Base-by-base conservation (phyloP, 1,284 basidiomycete genomes). In the Apiotrichum sp. region DNA sequence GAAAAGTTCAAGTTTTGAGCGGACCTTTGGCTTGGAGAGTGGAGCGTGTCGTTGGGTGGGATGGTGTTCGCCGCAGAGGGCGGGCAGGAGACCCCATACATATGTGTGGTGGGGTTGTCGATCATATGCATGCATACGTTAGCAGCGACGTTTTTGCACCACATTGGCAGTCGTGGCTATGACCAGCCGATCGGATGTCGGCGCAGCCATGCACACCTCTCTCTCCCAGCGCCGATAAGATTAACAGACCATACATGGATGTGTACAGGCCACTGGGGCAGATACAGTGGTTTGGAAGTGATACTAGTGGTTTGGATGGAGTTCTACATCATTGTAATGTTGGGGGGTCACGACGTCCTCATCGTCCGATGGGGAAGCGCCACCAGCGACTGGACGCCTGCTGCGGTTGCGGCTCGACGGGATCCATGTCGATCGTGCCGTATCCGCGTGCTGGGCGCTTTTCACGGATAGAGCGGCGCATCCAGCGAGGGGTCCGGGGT, bases 1-100 rank as follows among this genome's bases (percentile, higher is more conserved):
- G 71, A 75, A 51, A 75, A 72, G 66, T 72, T 68, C 68, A 76
- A 77, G 70, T 72, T 73, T 55, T 77, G 38, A 48, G 46, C 14
- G 44, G 31, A 29, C 29, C 29, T 29, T 3, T 29, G 29, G 29
- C 29, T 29, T 29, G 29, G 29, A 33, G 4, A 9, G 29, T 3
- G 7, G 44, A 33, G 6, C 13, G 31, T 4, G 44, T 11, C 6
- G 43, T n/a, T 29, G 34, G 3, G 34, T 52, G 42, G 43, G 36
- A 31, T 33, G 13, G 34, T 31, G 6, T 45, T 29, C 29, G 29
- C 29, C 29, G 29, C 29, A 29, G 29, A 29, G 29, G 29, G 29
- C 29, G 29, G 29, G 3, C 29, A 29, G 29, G 29, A 29, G 29
- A 29, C 29, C 29, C 29, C 29, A 3, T 29, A 29, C 29, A 29